These are phyloP conservation scores for Durotheca rogersii DNA, from an alignment of 495 filamentous ascomycete genomes.

Conservation along the genomic window DNA sequence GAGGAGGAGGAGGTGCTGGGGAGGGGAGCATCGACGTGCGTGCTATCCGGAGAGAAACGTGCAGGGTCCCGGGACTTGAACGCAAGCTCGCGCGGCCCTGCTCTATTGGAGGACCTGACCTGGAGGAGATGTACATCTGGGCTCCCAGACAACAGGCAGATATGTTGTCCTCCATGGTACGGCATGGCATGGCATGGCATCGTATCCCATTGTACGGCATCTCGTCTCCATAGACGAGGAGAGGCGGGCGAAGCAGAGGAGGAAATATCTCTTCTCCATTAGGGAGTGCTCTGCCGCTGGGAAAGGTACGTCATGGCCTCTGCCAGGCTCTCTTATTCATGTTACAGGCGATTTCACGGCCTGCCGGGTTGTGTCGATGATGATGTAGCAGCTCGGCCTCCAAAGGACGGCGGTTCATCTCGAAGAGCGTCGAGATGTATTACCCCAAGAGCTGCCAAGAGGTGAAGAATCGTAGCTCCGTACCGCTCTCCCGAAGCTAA, in stretches of 20 bases:
- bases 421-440: conserved; percentile 15
- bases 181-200: conserved; percentile 5
- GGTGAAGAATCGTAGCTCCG: conserved; percentile 19
- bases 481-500: conserved; percentile 34
- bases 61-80: conserved; percentile 30
- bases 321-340: conserved; percentile 11
- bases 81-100: conserved; percentile 22
- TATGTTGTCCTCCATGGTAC: conserved; percentile 17
- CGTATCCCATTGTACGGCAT: conserved; percentile 8
- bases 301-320: conserved; percentile 6
- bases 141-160: conserved; percentile 5
- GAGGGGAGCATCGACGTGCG: conserved; percentile 23
- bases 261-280: too few relatives aligned
- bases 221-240: conserved; percentile 18
- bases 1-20: conserved; percentile 14
- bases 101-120: conserved; percentile 32
- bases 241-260: conserved; percentile 9
- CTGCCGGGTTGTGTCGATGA: too few relatives aligned
- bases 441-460: conserved; percentile 27
- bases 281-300: conserved; percentile 16
- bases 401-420: conserved; percentile 7
- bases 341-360: conserved; percentile 7
- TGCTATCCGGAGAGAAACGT: conserved; percentile 37
- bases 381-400: too few relatives aligned
- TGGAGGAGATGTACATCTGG: not conserved